Percentiles rank a stretch among this genome's conserved stretches.
phyloP scores from a whole-genome alignment of 2,329 filamentous ascomycete species.

The Calonectria multiphialidica region DNA sequence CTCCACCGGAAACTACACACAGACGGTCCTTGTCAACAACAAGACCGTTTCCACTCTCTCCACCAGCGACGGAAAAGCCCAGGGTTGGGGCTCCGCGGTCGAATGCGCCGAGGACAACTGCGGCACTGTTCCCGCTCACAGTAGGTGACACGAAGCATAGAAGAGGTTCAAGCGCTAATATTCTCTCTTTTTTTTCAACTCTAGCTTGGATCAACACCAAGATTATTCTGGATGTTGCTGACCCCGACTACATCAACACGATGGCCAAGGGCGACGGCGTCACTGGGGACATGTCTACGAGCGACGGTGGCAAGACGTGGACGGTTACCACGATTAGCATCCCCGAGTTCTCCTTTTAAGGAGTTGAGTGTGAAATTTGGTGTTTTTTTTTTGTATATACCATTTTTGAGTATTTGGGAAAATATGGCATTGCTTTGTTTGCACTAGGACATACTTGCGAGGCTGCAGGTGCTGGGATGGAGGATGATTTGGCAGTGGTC shows the following conservation, averaged over 20 bases:
- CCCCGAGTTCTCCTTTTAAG: slow-evolving; percentile 18
- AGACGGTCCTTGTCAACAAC: slow-evolving; percentile 37
- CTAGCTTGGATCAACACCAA: slow-evolving; percentile 37
- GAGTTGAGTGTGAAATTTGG: neutral
- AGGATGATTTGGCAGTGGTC: neutral
- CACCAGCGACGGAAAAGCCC: slow-evolving; percentile 55
- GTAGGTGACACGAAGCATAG: slow-evolving; percentile 7
- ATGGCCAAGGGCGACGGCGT: slow-evolving; percentile 19
- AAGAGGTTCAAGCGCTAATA: neutral
- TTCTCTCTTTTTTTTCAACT: neutral
- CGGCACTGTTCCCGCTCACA: slow-evolving; percentile 57
- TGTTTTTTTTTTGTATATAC: neutral
- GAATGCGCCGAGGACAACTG: slow-evolving; percentile 83
- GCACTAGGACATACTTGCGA: too few species aligned
- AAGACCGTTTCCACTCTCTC: slow-evolving; percentile 55
- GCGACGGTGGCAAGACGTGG: slow-evolving; percentile 23
- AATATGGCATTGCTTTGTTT: neutral
- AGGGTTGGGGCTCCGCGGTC: slow-evolving; percentile 58
- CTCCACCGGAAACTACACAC: slow-evolving; percentile 28
- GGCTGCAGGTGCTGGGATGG: neutral
- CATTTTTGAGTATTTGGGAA: neutral
- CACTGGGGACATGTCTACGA: slow-evolving; percentile 17
- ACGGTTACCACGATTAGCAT: slow-evolving; percentile 14
- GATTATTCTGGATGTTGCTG: slow-evolving; percentile 31
- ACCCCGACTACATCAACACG: slow-evolving; percentile 34